Evolutionary conservation across 306 rosid species (phyloP), one percentile per base, ranked within the genome.

Genomic region (Hippophae rhamnoides): DNA sequence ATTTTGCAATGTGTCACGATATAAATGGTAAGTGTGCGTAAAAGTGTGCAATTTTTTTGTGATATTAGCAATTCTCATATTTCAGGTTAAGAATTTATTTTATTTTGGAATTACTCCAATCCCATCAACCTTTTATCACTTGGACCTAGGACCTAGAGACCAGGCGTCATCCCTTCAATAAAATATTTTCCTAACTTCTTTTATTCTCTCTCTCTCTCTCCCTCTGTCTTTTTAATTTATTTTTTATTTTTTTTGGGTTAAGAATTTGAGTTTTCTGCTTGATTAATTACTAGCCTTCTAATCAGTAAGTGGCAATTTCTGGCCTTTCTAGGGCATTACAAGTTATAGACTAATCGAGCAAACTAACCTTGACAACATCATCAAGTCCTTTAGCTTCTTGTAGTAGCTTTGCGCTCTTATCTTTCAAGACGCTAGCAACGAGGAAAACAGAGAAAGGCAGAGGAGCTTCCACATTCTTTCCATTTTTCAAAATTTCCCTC

Each of bases 361-460:
- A 31, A 31, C 38, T 69, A 70, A 93, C 99, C 99, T 93, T 93
- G 50, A 88, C 95, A 68, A 93, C 95, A 61, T 93, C 99, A 43
- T 93, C 99, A 31, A 93, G 71, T 63, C 99, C 99, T 47, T 89
- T 88, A 1, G 99, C 99, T 74, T 93, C 99, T 0, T 73, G 79
- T 58, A 84, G 79, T 57, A 93, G 85, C 76, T 77, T 89, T 72
- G 86, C 7, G 70, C 94, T 93, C 79, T 82, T 89, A 66, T 93
- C 94, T 85, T 86, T 93, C 75, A 93, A 74, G 62, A 93, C 99
- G 70, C 97, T 89, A 42, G 97, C 99, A 66, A 81, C 99, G 55
- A 93, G 99, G 79, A 93, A 93, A 71, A 93, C 57, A 9, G 90
- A 93, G 51, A 93, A 86, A 3, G 99, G 99, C 70, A 88, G 99